These are phyloP conservation scores for Blastomyces emzantsi DNA, from an alignment of 2,329 filamentous ascomycete species.

Conservation along the genomic window DNA sequence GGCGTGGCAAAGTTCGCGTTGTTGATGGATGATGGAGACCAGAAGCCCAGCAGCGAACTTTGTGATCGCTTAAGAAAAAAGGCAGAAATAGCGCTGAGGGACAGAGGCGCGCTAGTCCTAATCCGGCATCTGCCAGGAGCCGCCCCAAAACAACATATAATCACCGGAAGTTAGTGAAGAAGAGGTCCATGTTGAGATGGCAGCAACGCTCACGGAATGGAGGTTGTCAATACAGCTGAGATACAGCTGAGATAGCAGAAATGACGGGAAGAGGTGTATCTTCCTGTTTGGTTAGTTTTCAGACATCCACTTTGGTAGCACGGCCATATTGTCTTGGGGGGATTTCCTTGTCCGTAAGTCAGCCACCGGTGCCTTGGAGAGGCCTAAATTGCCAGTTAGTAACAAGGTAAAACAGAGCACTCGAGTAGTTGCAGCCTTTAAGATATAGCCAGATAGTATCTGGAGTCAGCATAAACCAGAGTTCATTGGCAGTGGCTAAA, in stretches of 20 bases:
- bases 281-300: neutral
- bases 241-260: neutral
- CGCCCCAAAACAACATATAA: neutral
- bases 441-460: neutral
- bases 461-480: neutral
- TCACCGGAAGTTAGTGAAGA: neutral
- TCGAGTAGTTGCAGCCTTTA: neutral
- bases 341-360: neutral
- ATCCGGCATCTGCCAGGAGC: constrained; percentile 20
- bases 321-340: neutral
- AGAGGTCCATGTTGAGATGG: neutral
- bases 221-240: neutral
- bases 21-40: constrained; percentile 36
- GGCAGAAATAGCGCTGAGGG: constrained; percentile 14
- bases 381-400: neutral
- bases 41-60: constrained; percentile 21
- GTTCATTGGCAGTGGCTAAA: neutral
- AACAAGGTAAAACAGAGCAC: neutral
- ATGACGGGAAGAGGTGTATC: neutral
- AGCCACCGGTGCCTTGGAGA: neutral
- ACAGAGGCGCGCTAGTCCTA: constrained; percentile 29
- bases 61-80: constrained; percentile 31
- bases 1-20: constrained; percentile 24
- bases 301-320: neutral
- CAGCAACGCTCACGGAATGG: neutral